Percentiles rank a stretch among this genome's conserved stretches.
Evolutionary conservation across 257 asterid species (phyloP).

Genomic region (Solanum piurae): DNA sequence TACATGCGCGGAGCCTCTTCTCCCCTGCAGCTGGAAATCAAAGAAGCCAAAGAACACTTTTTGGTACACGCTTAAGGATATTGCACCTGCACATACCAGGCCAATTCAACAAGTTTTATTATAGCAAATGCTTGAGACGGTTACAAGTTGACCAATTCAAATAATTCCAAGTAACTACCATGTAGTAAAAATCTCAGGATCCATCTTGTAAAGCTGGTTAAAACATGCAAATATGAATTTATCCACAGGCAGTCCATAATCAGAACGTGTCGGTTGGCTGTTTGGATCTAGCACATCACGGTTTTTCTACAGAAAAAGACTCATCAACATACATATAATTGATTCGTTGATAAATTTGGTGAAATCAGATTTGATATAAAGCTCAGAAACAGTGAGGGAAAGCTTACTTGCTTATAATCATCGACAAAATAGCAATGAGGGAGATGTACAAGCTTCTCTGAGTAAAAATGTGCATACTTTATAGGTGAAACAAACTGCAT

Average conservation of each 20-base stretch:
- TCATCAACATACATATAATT: not conserved
- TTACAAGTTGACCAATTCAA: not conserved
- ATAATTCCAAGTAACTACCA: conserved; percentile 37
- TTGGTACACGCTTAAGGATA: too few relatives aligned
- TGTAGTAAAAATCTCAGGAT: conserved; percentile 76
- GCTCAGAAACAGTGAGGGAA: not conserved
- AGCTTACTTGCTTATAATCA: conserved; percentile 84
- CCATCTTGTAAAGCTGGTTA: conserved; percentile 99
- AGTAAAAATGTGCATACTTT: conserved; percentile 67
- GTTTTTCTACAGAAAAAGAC: conserved; percentile 45
- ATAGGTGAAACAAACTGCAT: conserved; percentile 87
- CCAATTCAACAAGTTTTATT: not conserved
- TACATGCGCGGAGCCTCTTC: too few relatives aligned
- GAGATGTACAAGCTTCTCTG: conserved; percentile 86
- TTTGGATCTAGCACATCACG: conserved; percentile 73
- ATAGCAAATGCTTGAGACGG: not conserved
- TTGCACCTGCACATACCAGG: too few relatives aligned
- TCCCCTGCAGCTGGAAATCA: too few relatives aligned
- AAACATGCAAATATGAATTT: conserved; percentile 95
- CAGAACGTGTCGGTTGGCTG: conserved; percentile 76
- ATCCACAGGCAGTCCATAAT: conserved; percentile 85
- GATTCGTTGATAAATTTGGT: not conserved
- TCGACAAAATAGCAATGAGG: conserved; percentile 98
- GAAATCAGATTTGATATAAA: not conserved
- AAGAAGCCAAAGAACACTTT: too few relatives aligned